phyloP scores from a whole-genome alignment of 495 filamentous ascomycete species.

The Trichoderma asperelloides region DNA sequence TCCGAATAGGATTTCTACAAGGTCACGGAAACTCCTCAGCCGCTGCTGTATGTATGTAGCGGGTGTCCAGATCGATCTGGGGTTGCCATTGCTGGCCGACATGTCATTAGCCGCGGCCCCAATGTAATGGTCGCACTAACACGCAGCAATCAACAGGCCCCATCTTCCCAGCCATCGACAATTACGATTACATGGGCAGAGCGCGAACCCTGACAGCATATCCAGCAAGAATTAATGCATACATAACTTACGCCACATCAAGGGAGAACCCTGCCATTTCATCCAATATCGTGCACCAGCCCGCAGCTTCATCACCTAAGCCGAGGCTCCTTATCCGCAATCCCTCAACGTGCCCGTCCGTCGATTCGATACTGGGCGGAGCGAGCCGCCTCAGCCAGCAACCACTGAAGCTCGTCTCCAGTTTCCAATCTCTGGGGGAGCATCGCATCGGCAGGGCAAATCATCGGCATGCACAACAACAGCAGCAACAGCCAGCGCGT shows the following conservation, averaged over 20 bases:
- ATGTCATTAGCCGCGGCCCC: no score
- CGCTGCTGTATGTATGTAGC: no score
- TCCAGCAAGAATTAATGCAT: neutral
- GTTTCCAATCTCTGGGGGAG: neutral
- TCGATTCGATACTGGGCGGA: conserved; percentile 4
- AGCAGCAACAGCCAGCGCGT: neutral
- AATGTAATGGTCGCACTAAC: no score
- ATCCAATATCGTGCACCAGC: neutral
- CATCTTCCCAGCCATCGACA: neutral
- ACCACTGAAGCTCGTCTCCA: neutral
- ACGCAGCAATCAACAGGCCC: no score
- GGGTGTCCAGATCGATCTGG: no score
- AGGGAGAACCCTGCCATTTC: neutral
- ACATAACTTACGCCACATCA: neutral
- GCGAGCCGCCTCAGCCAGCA: neutral
- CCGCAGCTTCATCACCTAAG: neutral
- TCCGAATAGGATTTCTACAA: no score
- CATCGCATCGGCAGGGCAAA: neutral
- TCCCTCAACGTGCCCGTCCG: neutral
- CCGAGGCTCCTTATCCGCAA: neutral
- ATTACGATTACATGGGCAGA: no score
- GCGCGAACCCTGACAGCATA: neutral
- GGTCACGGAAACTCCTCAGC: no score
- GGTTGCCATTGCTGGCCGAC: no score
- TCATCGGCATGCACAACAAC: neutral